Evolutionary conservation across 306 rosid species (phyloP), one percentile per base, ranked within the genome.

Genomic region (Glycine soja): DNA sequence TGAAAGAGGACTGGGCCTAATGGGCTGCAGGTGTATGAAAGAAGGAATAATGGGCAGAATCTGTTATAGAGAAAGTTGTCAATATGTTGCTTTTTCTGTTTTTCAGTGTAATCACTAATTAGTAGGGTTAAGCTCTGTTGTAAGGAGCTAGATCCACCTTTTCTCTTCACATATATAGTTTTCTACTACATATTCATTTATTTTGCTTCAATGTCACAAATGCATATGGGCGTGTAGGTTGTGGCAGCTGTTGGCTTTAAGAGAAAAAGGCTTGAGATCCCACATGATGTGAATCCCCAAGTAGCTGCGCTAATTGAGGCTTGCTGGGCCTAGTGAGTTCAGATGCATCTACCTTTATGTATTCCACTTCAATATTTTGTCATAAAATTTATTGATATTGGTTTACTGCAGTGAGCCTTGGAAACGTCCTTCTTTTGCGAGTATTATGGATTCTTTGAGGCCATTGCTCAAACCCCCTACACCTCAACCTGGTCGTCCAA

Each of bases 221-320:
- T 78, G 53, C 72, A 36, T 71, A 38, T 48, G 82, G 66, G 72
- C 73, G 47, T 87, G 50, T 77, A 93, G 99, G 99, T 96, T 70
- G 94, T 96, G 53, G 97, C 97, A 75, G 99, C 99, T 80, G 99
- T 96, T 88, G 99, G 93, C 77, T 92, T 96, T 76, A 90, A 90
- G 84, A 79, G 90, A 47, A 93, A 82, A 87, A 92, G 99, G 85
- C 99, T 90, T 42, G 98, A 96, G 79, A 96, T 96, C 72, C 99
- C 99, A 0, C 91, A 58, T 2, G 91, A 93, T 87, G 76, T 93
- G 88, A 93, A 91, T 83, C 93, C 97, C 73, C 91, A 76, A 43
- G 77, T 96, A 75, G 97, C 97, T 83, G 88, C 92, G 19, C 62
- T 96, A 75, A 96, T 96, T 67, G 98, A 92, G 85, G 92, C 85